phyloP scores from a whole-genome alignment of 108 stramenopile genomes.

The Skeletonema costatum region DNA sequence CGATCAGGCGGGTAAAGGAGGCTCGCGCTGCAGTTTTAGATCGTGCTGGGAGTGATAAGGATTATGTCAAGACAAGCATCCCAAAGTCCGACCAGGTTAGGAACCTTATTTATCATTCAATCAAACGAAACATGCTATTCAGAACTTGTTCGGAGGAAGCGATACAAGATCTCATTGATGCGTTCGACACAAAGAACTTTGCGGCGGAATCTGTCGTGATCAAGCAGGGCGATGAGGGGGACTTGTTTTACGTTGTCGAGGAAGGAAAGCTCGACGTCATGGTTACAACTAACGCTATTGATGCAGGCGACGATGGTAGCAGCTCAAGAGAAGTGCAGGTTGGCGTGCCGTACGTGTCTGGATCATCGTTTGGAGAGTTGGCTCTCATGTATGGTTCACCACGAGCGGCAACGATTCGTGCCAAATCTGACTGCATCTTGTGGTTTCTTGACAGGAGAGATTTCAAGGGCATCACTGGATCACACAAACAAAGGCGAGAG shows the following conservation, averaged over 20 bases:
- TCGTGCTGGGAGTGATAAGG: conserved; percentile 29
- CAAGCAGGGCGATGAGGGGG: conserved; percentile 82
- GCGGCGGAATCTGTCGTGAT: conserved; percentile 57
- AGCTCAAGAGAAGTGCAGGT: conserved; percentile 45
- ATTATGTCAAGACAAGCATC: conserved; percentile 48
- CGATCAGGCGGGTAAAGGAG: conserved; percentile 22
- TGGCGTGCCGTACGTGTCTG: conserved; percentile 59
- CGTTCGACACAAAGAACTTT: conserved; percentile 61
- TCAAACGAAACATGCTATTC: conserved; percentile 77
- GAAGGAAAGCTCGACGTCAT: conserved; percentile 58
- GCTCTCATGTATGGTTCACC: conserved; percentile 88
- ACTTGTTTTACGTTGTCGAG: conserved; percentile 80
- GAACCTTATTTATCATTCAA: conserved; percentile 64
- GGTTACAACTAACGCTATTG: conserved; percentile 31
- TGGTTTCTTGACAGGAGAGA: conserved; percentile 88
- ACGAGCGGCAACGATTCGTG: conserved; percentile 90
- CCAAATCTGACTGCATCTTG: conserved; percentile 63
- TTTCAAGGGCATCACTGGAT: conserved; percentile 76
- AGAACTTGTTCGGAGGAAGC: conserved; percentile 61
- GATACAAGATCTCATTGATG: conserved; percentile 72
- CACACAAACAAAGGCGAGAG: conserved; percentile 67
- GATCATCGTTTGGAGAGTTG: conserved; percentile 76
- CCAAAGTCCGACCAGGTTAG: conserved; percentile 62
- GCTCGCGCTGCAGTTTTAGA: conserved; percentile 53
- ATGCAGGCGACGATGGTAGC: conserved; percentile 14